Conservation (phyloP, 495 filamentous ascomycete species). For the Aspergillus conjunctus region DNA sequence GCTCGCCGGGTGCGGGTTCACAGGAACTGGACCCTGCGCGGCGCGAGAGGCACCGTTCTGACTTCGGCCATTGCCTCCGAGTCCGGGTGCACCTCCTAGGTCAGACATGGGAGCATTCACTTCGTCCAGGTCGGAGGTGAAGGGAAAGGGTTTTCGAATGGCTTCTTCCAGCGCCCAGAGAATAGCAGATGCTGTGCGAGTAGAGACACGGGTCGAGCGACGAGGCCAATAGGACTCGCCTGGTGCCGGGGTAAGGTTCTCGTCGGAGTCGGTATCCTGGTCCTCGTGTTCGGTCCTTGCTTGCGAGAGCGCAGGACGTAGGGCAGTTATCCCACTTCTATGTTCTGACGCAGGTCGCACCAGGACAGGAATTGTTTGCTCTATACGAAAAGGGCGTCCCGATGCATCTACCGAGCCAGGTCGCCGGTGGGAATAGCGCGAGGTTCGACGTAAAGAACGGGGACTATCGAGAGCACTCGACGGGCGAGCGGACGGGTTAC, state of each 20-base stretch:
- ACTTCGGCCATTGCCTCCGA: slow-evolving; percentile 44
- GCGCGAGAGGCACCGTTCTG: slow-evolving; percentile 53
- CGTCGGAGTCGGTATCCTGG: slow-evolving; percentile 36
- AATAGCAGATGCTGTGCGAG: slow-evolving; percentile 74
- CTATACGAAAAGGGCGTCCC: slow-evolving; percentile 29
- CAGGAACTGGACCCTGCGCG: slow-evolving; percentile 51
- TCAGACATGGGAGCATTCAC: slow-evolving; percentile 95
- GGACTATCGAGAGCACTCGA: slow-evolving; percentile 54
- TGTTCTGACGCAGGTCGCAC: slow-evolving; percentile 27
- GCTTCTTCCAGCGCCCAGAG: slow-evolving; percentile 91
- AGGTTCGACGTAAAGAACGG: slow-evolving; percentile 54
- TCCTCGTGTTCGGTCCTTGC: slow-evolving; percentile 44
- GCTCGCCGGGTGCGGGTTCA: slow-evolving; percentile 45
- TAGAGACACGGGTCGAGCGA: slow-evolving; percentile 60
- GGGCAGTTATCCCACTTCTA: slow-evolving; percentile 29
- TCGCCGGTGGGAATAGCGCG: slow-evolving; percentile 40
- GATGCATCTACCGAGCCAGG: slow-evolving; percentile 41
- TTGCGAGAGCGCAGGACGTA: slow-evolving; percentile 42
- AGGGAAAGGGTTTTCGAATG: slow-evolving; percentile 76
- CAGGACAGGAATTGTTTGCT: slow-evolving; percentile 33
- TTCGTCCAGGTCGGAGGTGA: slow-evolving; percentile 83
- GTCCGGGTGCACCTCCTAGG: slow-evolving; percentile 55
- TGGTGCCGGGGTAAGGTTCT: slow-evolving; percentile 33
- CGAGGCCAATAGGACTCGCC: slow-evolving; percentile 54
- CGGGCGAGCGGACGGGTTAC: slow-evolving; percentile 43